These are phyloP conservation scores for Myrmaecium sp. DNA, from an alignment of 2,329 filamentous ascomycete genomes.

Conservation along the genomic window DNA sequence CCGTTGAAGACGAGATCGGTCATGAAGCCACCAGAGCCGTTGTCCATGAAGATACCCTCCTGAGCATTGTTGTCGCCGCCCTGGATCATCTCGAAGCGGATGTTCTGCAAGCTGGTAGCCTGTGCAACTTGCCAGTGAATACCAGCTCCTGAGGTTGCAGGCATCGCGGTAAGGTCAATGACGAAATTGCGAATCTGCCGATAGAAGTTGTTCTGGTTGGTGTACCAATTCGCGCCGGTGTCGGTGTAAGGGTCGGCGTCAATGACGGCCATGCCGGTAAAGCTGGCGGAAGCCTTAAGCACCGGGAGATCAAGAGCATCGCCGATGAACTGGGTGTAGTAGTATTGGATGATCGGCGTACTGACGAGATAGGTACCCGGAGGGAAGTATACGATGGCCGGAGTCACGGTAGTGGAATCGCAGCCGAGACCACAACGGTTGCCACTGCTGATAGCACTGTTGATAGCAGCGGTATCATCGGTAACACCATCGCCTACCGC, in stretches of 20 bases:
- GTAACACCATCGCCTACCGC: conserved; percentile 43
- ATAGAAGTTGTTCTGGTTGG: conserved; percentile 39
- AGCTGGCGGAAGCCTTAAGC: conserved; percentile 46
- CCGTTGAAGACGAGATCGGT: conserved; percentile 43
- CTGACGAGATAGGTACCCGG: conserved; percentile 72
- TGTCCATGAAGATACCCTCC: conserved; percentile 43
- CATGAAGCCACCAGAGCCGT: conserved; percentile 43
- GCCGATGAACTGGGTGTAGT: conserved; percentile 87
- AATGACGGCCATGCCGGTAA: conserved; percentile 74
- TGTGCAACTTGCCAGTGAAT: conserved; percentile 56
- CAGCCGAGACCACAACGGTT: conserved; percentile 66
- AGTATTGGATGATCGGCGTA: conserved; percentile 64
- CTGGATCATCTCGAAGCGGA: conserved; percentile 40
- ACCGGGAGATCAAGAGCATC: conserved; percentile 57
- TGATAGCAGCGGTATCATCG: conserved; percentile 83
- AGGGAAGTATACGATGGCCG: conserved; percentile 84
- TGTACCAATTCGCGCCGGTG: conserved; percentile 31
- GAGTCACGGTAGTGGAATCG: conserved; percentile 67
- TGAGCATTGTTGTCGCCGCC: conserved; percentile 30
- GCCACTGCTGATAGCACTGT: conserved; percentile 61
- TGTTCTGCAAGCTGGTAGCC: conserved; percentile 45
- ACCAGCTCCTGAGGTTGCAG: conserved; percentile 21
- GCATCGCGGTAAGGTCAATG: conserved; percentile 28
- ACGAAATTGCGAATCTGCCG: conserved; percentile 37
- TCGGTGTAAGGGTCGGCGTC: conserved; percentile 74